Base-by-base conservation (phyloP, 2,329 filamentous ascomycete genomes). In the Aspergillus sp. region DNA sequence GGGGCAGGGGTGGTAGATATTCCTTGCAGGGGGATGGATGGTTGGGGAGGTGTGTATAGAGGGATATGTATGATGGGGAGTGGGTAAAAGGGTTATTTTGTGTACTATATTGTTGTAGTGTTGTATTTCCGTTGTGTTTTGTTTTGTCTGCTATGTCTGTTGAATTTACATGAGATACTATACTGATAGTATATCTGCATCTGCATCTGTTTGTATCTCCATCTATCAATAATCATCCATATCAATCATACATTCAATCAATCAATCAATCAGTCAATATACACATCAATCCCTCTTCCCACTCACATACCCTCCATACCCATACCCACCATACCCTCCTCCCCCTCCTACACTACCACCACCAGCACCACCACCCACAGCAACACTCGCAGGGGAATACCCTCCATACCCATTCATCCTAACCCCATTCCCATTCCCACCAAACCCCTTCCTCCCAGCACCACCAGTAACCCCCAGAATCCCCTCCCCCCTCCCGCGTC, bases 371-470 rank as follows among this genome's bases (percentile, higher is more conserved):
- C n/a, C 23, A 10, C 8, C 17, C 10, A 17, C 17, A 21, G 36
- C 32, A 42, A 19, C 21, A 32, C 8, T 19, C 65, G 36, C 21
- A 32, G 23, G 27, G 65, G 79, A 70, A 64, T 86, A 85, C 53
- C 81, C 82, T 47, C 84, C 84, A 74, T 87, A 85, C 56, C 82
- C 79, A 77, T 81, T 85, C 64, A 83, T 68, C 61, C 82, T 72
- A 44, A 81, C 74, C 78, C 83, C 64, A 82, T 81, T 57, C 73
- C 85, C 68, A 72, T 84, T 87, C 7, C 80, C 80, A 21, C 80
- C 84, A 50, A 82, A 75, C 21, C 81, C 78, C 15, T 81, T 80
- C 48, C 79, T 81, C 2, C 27, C 27, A 36, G 10, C 10, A 36
- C 69, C 70, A 3, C 75, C 10, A 78, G 82, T 65, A 72, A 81